Conservation (phyloP, 768 basidiomycete genomes). For the Kwoniella sp. region DNA sequence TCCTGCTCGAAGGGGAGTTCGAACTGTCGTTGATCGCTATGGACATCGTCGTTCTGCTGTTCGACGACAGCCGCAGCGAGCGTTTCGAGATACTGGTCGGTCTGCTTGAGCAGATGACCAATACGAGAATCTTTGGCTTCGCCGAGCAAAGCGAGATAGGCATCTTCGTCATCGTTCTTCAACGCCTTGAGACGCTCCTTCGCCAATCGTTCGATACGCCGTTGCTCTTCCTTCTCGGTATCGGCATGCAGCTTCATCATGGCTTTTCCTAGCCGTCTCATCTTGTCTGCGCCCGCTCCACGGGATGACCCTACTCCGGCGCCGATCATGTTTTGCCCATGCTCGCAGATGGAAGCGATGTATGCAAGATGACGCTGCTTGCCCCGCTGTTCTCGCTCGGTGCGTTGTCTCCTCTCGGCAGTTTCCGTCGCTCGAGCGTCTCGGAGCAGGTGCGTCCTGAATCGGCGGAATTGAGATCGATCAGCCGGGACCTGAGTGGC, state of each 20-base stretch:
- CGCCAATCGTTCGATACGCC: conserved; percentile 88
- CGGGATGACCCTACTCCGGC: conserved; percentile 63
- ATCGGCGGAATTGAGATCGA: conserved; percentile 84
- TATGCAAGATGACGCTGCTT: conserved; percentile 97
- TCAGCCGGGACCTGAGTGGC: conserved; percentile 87
- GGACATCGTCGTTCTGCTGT: conserved; percentile 74
- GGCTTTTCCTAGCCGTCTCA: conserved; percentile 68
- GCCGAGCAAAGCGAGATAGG: conserved; percentile 98
- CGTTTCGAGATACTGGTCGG: conserved; percentile 90
- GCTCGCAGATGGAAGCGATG: conserved; percentile 78
- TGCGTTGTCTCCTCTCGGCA: conserved; percentile 85
- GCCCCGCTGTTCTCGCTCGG: conserved; percentile 87
- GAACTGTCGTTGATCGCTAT: conserved; percentile 54
- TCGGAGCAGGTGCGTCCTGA: conserved; percentile 79
- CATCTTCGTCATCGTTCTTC: conserved; percentile 97
- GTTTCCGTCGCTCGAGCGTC: conserved; percentile 88
- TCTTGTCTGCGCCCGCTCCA: conserved; percentile 66
- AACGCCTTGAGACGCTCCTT: conserved; percentile 98
- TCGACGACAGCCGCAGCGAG: conserved; percentile 90
- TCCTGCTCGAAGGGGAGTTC: conserved; percentile 63
- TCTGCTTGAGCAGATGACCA: conserved; percentile 91
- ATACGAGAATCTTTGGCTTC: conserved; percentile 99
- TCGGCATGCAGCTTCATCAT: conserved; percentile 81
- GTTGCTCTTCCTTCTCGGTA: conserved; percentile 98
- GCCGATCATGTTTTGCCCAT: conserved; percentile 72